Evolutionary conservation across 768 basidiomycete species (phyloP).

Genomic region (Tulasnella sp.): DNA sequence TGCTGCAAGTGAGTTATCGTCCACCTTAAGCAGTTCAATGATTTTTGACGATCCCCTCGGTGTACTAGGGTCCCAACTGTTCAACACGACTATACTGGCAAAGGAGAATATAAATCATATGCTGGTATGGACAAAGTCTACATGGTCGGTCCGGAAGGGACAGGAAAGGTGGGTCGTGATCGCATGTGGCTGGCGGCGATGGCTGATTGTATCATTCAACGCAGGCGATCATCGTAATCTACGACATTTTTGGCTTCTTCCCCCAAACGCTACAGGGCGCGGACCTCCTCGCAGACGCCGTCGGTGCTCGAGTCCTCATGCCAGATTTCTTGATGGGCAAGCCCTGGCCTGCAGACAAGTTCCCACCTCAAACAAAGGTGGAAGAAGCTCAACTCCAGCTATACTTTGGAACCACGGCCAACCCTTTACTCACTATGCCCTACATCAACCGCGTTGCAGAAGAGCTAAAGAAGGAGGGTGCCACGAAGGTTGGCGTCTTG

Average conservation of each 20-base stretch:
- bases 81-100: conserved; percentile 50
- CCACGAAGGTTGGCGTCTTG: conserved; percentile 47
- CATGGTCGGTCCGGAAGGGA: conserved; percentile 44
- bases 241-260: conserved; percentile 65
- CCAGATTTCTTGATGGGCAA: conserved; percentile 60
- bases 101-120: conserved; percentile 49
- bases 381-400: conserved; percentile 52
- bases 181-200: neutral
- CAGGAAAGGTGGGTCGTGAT: conserved; percentile 38
- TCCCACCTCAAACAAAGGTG: conserved; percentile 54
- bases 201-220: neutral
- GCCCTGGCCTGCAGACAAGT: conserved; percentile 50
- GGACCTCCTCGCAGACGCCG: conserved; percentile 54
- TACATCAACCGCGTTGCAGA: conserved; percentile 47
- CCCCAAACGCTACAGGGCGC: conserved; percentile 64
- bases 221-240: conserved; percentile 53
- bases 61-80: conserved; percentile 47
- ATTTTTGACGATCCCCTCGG: neutral
- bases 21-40: neutral
- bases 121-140: conserved; percentile 47
- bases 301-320: conserved; percentile 58
- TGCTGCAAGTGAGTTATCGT: conserved; percentile 17
- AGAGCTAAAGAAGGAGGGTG: conserved; percentile 45
- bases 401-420: conserved; percentile 57
- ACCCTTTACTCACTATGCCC: conserved; percentile 41